These are phyloP conservation scores for Bretschneidera sinensis DNA, from an alignment of 345 rosid genomes.

Conservation along the genomic window DNA sequence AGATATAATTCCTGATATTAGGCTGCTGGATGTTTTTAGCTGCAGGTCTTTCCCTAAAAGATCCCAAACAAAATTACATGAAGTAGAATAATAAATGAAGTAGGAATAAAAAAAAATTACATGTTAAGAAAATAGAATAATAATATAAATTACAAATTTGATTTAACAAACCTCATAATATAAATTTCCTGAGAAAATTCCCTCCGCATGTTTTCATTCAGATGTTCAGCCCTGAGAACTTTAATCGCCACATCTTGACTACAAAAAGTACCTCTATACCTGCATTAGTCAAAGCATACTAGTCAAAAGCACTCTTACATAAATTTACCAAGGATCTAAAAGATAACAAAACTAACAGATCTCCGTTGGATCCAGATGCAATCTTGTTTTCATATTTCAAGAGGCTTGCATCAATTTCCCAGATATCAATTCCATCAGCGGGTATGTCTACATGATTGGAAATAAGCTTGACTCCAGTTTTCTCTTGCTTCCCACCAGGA, in stretches of 20 bases:
- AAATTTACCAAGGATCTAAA: conserved; percentile 8
- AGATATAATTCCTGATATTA: conserved; percentile 3
- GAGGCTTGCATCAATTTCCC: conserved; percentile 54
- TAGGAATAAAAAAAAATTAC: conserved; percentile 6
- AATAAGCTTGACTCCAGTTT: conserved; percentile 20
- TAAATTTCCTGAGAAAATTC: conserved; percentile 54
- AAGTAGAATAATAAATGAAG: no score
- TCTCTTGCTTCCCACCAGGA: conserved; percentile 27
- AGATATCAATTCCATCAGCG: conserved; percentile 38
- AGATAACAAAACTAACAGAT: conserved; percentile 34
- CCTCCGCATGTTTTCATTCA: conserved; percentile 29
- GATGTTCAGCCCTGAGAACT: conserved; percentile 37
- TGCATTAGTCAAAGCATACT: conserved; percentile 18
- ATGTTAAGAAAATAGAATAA: conserved; percentile 2
- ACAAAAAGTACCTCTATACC: conserved; percentile 46
- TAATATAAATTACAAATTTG: not conserved
- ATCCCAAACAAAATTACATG: no score
- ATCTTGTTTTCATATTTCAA: conserved; percentile 41
- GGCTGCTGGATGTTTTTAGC: no score
- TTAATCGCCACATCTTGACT: conserved; percentile 57
- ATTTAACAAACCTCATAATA: conserved; percentile 43
- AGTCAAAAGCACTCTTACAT: conserved; percentile 5
- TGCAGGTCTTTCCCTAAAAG: no score
- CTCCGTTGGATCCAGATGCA: conserved; percentile 41
- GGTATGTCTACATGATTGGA: conserved; percentile 29